Evolutionary conservation across 495 filamentous ascomycete species (phyloP), one percentile per base, ranked within the genome.

Genomic region (Tuber melanosporum): DNA sequence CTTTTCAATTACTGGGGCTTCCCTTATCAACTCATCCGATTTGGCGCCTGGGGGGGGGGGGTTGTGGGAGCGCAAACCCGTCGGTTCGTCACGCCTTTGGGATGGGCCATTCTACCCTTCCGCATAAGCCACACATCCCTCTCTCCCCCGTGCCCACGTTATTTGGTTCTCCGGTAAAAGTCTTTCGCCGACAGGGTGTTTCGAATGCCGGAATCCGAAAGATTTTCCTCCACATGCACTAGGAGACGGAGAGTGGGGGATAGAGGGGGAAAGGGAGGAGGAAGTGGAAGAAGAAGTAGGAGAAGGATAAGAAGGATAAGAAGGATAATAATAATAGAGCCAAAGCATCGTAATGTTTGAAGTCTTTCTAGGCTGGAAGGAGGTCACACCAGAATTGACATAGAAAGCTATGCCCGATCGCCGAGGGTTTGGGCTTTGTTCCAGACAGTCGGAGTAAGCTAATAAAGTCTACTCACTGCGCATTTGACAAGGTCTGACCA

Each of bases 191-290:
- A 76, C 62, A 46, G 43, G 52, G 72, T 78, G 47, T 46, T 78
- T 75, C 70, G 73, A 46, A 62, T 79, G 78, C 75, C 57, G 71
- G 73, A 73, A 79, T 73, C 78, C 78, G 73, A 80, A 45, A 73
- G 49, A 39, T 72, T 71, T 76, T 75, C 45, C 43, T 66, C 57
- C 14, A 36, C 57, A 36, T 17, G 57, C 57, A 32, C 36, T 14
- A 5, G 57, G 26, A 66, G 52, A 7, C 22, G 52, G 52, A 14
- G 26, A 10, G n/a, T 2, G n/a, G 52, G 52, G 15, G 20, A 22
- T 22, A 22, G 20, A 20, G 47, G 47, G 47, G 22, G 47, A 52
- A 9, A n/a, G 3, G 52, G 52, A 57, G 22, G 52, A 26, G 22
- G n/a, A 10, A n/a, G 14, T 1, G 39, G 57, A 10, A 32, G 26